A percentile compares a stretch with the other conserved stretches of the same genome.
Evolutionary conservation across 192 early-diverging fungal species (phyloP).

Genomic region (Coemansia sp.): DNA sequence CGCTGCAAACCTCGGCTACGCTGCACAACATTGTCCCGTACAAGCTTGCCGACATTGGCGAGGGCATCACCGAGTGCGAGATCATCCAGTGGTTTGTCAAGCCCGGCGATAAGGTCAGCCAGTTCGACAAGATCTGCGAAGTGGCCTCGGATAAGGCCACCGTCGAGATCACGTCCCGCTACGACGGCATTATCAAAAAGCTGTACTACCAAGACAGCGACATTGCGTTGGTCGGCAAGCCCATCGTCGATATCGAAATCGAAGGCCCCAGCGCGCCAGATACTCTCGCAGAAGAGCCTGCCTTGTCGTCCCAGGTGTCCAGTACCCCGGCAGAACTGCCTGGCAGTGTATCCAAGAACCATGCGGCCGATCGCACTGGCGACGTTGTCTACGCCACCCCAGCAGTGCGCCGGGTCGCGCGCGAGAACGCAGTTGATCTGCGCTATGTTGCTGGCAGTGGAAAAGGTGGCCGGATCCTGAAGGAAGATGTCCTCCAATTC

Average conservation of each 20-base stretch:
- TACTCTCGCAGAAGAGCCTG: background rate
- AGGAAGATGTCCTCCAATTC: conserved; percentile 76
- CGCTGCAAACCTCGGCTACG: conserved; percentile 51
- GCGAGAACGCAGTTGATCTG: conserved; percentile 76
- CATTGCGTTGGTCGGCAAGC: conserved; percentile 87
- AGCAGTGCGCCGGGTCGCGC: conserved; percentile 81
- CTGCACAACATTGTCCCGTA: conserved; percentile 62
- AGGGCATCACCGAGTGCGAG: conserved; percentile 97
- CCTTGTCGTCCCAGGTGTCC: background rate
- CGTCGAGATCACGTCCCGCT: conserved; percentile 97
- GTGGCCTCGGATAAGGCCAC: conserved; percentile 98
- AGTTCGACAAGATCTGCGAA: conserved; percentile 95
- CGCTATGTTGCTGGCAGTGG: conserved; percentile 70
- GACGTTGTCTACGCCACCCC: conserved; percentile 72
- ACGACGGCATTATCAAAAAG: conserved; percentile 76
- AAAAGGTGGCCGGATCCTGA: conserved; percentile 80
- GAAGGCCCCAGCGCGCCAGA: conserved; percentile 11
- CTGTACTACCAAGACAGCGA: conserved; percentile 80
- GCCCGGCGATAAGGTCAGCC: conserved; percentile 77
- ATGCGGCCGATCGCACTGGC: conserved; percentile 23
- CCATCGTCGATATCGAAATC: conserved; percentile 82
- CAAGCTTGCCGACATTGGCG: conserved; percentile 94
- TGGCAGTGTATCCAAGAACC: conserved; percentile 1
- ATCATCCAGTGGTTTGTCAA: conserved; percentile 99
- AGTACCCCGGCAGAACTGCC: background rate